Base-by-base conservation (phyloP, 306 rosid genomes). In the Pyrus betulifolia region DNA sequence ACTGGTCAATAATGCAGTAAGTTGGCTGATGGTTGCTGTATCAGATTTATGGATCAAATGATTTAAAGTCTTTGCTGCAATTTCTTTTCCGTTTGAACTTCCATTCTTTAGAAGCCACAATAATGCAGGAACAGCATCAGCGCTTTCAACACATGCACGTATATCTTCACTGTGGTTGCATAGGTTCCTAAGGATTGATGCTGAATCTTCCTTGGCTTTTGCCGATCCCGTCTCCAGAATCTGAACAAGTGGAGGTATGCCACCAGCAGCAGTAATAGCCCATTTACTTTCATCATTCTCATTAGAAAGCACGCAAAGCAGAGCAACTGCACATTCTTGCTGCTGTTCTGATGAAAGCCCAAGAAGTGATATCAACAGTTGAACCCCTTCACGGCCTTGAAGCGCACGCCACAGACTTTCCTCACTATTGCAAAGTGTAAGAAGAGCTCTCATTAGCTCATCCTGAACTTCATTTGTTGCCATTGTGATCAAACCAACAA, bases 261-360 rank as follows among this genome's bases (percentile, higher is more conserved):
- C 98, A 81, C 98, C 98, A 71, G 96, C 98, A 88, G 98, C 98
- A 69, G 98, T 95, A 52, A 95, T 92, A 75, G 97, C 97, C 98
- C 98, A 92, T 81, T 90, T 95, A 81, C 98, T 92, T 79, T 95
- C 98, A 82, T 95, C 98, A 76, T 89, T 95, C 88, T 95, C 98
- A 74, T 86, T 83, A 7, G 96, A 89, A 76, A 95, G 86, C 82
- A 95, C 91, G 88, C 91, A 88, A 80, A 95, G 98, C 66, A 94
- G 87, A 18, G 98, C 92, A 78, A 94, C 98, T 73, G 98, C 97
- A 85, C 96, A 94, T 84, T 94, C 98, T 84, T 94, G 98, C 82
- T 94, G 98, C 83, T 94, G 98, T 81, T 94, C 98, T 75, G 98
- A 94, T 65, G 97, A 92, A 82, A 92, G 97, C 76, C 98, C 98